Base-by-base conservation (phyloP, 2,329 filamentous ascomycete genomes). In the Knoxdaviesia capensis region DNA sequence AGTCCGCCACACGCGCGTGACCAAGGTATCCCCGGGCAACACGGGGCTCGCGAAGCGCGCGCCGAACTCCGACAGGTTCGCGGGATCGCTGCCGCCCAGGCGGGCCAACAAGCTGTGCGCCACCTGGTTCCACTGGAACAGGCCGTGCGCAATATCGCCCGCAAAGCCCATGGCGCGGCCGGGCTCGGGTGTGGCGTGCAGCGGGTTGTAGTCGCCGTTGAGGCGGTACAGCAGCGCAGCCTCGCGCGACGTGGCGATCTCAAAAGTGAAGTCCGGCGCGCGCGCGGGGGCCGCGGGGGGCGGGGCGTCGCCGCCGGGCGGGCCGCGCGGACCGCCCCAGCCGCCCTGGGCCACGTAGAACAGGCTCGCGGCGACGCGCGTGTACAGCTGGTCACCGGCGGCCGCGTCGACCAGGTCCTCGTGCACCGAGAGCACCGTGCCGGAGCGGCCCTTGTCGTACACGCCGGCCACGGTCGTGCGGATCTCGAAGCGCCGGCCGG, bases 161-260 rank as follows among this genome's bases (percentile, higher is more conserved):
- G 84, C 83, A 51, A 93, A 94, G 46, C 87, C 86, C 83, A 94
- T 93, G 63, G 85, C 80, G 59, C 73, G 62, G 46, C 85, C 85
- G 0, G 85, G 83, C 60, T 85, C 82, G 8, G 85, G 85, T 11
- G 81, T 82, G 6, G 84, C 85, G 56, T 94, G 86, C 34, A 94
- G 75, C 31, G 86, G 87, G 64, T 94, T 94, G 62, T 94, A 94
- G 63, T 94, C 87, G 49, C 86, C 86, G 52, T 93, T 94, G 41
- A 94, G 70, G 48, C 84, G 72, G 60, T 90, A 90, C 43, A 90
- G 64, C 48, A 81, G 71, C 6, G 83, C 74, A 5, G 82, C 82
- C 62, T 87, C 75, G 42, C 64, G 54, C 30, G 65, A 80, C 5
- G 80, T 85, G 59, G 85, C 77, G 52, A 80, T 71, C 52, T 73